Evolutionary conservation across 73 alveolate species (phyloP).

Genomic region (Blepharisma japonicum): DNA sequence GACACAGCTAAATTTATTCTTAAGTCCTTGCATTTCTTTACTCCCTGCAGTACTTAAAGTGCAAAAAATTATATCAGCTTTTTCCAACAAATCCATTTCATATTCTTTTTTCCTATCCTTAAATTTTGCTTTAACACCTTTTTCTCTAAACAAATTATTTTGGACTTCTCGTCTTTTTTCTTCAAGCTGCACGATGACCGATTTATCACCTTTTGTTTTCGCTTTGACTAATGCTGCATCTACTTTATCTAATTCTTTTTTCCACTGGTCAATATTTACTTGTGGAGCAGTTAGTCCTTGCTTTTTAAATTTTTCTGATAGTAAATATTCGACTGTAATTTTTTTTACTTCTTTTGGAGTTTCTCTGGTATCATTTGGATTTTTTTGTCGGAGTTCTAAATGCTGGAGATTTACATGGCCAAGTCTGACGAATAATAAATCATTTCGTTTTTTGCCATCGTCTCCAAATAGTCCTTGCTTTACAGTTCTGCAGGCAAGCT

Average conservation of each 20-base stretch:
- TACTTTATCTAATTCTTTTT: neutral
- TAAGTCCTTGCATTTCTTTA: slow-evolving; percentile 43
- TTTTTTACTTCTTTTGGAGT: slow-evolving; percentile 7
- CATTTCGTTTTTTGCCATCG: slow-evolving; percentile 36
- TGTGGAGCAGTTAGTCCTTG: neutral
- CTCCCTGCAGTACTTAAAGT: slow-evolving; percentile 68
- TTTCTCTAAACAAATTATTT: neutral
- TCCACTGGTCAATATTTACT: neutral
- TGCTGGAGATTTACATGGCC: slow-evolving; percentile 16
- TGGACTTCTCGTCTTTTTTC: neutral
- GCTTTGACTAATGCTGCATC: neutral
- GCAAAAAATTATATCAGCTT: slow-evolving; percentile 61
- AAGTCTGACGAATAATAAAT: slow-evolving; percentile 44
- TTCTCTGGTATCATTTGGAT: neutral
- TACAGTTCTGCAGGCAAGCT: slow-evolving; percentile 52
- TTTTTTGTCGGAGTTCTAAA: neutral
- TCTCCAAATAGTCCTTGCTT: slow-evolving; percentile 53
- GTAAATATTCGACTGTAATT: neutral
- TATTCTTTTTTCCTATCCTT: slow-evolving; percentile 34
- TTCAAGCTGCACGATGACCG: neutral
- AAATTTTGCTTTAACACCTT: neutral
- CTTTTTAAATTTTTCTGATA: neutral
- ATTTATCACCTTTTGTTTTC: neutral
- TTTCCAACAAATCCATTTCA: slow-evolving; percentile 50
- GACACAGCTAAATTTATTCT: slow-evolving; percentile 54